phyloP scores from a whole-genome alignment of 306 rosid species.

The Lathyrus tuberosus region DNA sequence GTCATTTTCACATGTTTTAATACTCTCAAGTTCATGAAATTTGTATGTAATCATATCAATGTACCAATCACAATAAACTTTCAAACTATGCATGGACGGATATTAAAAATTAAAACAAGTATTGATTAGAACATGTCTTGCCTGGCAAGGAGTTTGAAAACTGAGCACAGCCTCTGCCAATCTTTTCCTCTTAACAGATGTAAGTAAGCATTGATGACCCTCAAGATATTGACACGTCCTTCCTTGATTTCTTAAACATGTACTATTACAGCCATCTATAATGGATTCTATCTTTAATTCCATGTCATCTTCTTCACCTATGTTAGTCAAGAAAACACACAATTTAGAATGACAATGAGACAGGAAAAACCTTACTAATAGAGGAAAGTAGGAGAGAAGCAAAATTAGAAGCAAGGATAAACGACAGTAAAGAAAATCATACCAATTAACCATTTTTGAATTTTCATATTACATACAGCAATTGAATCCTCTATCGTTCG shows the following conservation, averaged over 20 bases:
- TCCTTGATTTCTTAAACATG: conserved; percentile 44
- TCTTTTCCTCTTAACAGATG: conserved; percentile 50
- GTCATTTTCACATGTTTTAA: conserved; percentile 12
- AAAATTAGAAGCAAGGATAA: conserved; percentile 30
- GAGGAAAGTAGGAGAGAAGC: conserved; percentile 20
- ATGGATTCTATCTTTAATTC: conserved; percentile 58
- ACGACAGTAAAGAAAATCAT: conserved; percentile 18
- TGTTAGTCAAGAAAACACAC: conserved; percentile 33
- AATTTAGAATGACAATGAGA: background rate
- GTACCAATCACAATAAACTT: conserved; percentile 19
- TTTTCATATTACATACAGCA: conserved; percentile 63
- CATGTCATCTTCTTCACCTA: conserved; percentile 64
- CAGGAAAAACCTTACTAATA: background rate
- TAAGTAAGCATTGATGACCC: conserved; percentile 40
- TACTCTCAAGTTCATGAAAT: conserved; percentile 5
- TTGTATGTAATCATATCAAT: conserved; percentile 13
- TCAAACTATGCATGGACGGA: conserved; percentile 15
- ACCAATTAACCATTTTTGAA: conserved; percentile 62
- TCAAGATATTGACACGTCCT: conserved; percentile 40
- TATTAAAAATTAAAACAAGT: conserved; percentile 12
- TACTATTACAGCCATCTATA: conserved; percentile 69
- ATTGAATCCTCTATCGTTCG: conserved; percentile 68
- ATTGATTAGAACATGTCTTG: conserved; percentile 40
- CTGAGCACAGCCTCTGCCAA: conserved; percentile 63
- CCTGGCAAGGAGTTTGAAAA: conserved; percentile 62